phyloP scores from a whole-genome alignment of 1,284 basidiomycete species.

The Fomitopsis pinicola region DNA sequence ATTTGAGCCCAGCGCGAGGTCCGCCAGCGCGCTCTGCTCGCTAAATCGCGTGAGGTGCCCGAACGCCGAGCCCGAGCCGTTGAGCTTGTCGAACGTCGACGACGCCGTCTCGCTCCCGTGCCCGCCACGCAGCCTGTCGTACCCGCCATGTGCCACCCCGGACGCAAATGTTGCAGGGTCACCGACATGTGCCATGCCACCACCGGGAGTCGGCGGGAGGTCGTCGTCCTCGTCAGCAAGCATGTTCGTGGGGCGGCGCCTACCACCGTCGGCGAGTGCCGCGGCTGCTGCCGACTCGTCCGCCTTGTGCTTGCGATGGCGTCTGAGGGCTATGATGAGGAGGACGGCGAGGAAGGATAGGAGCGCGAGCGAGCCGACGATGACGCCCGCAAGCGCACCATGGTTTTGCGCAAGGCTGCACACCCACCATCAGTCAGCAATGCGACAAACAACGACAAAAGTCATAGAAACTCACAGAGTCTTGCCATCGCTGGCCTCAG shows the following conservation, averaged over 20 bases:
- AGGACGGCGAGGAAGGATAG: constrained; percentile 16
- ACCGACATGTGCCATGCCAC: constrained; percentile 9
- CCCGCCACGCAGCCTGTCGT: constrained; percentile 14
- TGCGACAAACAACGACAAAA: not conserved
- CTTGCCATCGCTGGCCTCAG: constrained; percentile 7
- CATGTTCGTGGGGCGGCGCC: constrained; percentile 8
- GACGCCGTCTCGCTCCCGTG: constrained; percentile 4
- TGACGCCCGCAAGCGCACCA: constrained; percentile 25
- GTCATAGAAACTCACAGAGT: constrained; percentile 12
- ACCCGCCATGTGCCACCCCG: constrained; percentile 3
- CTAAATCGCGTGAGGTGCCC: not conserved
- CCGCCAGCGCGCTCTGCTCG: constrained; percentile 5
- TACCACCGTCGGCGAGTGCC: constrained; percentile 8
- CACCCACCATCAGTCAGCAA: not conserved
- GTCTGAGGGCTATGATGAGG: constrained; percentile 18
- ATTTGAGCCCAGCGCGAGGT: constrained; percentile 2
- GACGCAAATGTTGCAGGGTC: constrained; percentile 6
- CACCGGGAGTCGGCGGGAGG: not conserved
- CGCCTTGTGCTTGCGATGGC: constrained; percentile 16
- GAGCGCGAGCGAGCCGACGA: constrained; percentile 23
- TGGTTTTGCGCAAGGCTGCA: constrained; percentile 20
- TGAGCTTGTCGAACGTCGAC: not conserved
- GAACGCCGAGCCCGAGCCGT: not conserved
- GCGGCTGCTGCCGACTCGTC: constrained; percentile 17
- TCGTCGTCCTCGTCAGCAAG: constrained; percentile 15